A percentile compares a stretch with the other conserved stretches of the same genome.
These are phyloP conservation scores for Fusarium sp. DNA, from an alignment of 2,329 filamentous ascomycete species.

Conservation along the genomic window DNA sequence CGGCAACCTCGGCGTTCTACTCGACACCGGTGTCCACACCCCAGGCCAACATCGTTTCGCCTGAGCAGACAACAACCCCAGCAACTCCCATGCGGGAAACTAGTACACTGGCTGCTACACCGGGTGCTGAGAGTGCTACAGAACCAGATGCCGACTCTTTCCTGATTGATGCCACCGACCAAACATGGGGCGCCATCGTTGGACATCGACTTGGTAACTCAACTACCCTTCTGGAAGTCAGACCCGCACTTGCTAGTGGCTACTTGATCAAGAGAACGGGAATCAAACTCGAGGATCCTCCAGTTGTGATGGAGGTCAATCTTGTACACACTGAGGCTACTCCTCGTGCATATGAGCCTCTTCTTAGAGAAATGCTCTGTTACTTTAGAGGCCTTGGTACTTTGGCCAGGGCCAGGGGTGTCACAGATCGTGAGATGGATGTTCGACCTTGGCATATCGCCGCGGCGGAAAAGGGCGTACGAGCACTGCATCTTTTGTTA, in stretches of 20 bases:
- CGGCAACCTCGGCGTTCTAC: constrained; percentile 59
- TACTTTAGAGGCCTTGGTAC: constrained; percentile 77
- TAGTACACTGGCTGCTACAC: constrained; percentile 58
- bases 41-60: constrained; percentile 68
- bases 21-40: constrained; percentile 77
- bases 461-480: constrained; percentile 75
- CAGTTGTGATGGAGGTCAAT: constrained; percentile 72
- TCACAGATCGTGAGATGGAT: constrained; percentile 68
- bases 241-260: constrained; percentile 70
- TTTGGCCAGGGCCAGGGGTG: constrained; percentile 73
- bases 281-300: constrained; percentile 66
- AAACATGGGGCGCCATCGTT: constrained; percentile 79
- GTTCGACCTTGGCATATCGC: constrained; percentile 83
- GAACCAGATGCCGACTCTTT: constrained; percentile 69
- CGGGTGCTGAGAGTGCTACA: constrained; percentile 55
- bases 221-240: constrained; percentile 64
- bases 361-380: constrained; percentile 76
- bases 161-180: constrained; percentile 78
- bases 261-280: constrained; percentile 75
- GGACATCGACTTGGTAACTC: constrained; percentile 74
- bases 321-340: constrained; percentile 67
- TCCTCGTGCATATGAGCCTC: constrained; percentile 68
- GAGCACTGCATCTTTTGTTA: constrained; percentile 73
- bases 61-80: constrained; percentile 67
- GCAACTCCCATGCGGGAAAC: constrained; percentile 59